phyloP scores from a whole-genome alignment of 2,329 filamentous ascomycete species.

The Pochonia chlamydosporia region DNA sequence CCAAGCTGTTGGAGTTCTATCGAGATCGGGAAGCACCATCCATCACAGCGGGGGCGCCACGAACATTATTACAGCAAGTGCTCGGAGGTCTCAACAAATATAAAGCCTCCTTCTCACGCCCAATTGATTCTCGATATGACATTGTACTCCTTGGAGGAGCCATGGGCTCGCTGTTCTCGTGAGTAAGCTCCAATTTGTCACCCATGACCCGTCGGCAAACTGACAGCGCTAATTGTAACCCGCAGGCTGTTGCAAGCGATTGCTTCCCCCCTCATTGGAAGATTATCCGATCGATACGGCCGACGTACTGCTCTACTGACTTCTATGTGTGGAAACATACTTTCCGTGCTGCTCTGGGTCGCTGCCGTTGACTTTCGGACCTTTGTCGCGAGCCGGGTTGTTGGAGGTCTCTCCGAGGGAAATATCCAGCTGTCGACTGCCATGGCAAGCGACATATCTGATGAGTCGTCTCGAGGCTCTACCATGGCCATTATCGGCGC shows the following conservation, averaged over 20 bases:
- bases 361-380: conserved; percentile 90
- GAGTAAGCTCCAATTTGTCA: conserved; percentile 15
- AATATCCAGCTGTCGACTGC: conserved; percentile 95
- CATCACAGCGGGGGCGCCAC: conserved; percentile 37
- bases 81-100: conserved; percentile 84
- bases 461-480: conserved; percentile 73
- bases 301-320: conserved; percentile 80
- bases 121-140: conserved; percentile 94
- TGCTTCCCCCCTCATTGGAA: conserved; percentile 86
- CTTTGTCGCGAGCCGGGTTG: conserved; percentile 86
- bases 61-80: conserved; percentile 71
- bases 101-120: conserved; percentile 85
- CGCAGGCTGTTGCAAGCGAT: conserved; percentile 79
- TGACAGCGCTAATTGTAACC: not conserved
- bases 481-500: conserved; percentile 96
- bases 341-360: conserved; percentile 92
- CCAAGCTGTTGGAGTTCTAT: conserved; percentile 93
- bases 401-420: conserved; percentile 90
- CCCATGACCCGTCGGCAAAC: not conserved
- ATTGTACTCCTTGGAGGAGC: conserved; percentile 93
- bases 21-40: conserved; percentile 68
- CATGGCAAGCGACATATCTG: conserved; percentile 93
- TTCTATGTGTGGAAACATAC: conserved; percentile 89
- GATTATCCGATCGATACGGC: conserved; percentile 81
- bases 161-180: conserved; percentile 84